Evolutionary conservation across 2,329 filamentous ascomycete species (phyloP).

Genomic region (Colletotrichum endophyticum): DNA sequence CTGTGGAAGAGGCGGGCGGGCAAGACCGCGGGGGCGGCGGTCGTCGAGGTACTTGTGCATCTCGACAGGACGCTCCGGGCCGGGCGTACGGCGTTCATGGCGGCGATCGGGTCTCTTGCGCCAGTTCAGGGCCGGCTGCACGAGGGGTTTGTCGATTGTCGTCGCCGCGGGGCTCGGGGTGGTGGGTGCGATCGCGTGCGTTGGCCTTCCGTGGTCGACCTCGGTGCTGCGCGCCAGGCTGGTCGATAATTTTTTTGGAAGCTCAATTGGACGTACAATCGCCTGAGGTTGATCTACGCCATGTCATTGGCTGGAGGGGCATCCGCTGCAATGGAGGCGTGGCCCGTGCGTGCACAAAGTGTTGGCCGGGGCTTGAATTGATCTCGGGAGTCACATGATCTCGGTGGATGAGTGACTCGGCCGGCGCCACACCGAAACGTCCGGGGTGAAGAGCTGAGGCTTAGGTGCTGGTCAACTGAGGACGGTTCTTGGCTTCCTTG

Average conservation of each 20-base stretch:
- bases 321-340: background rate
- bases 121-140: conserved; percentile 14
- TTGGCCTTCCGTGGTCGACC: conserved; percentile 2
- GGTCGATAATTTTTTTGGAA: conserved; percentile 24
- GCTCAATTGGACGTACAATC: conserved; percentile 9
- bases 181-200: conserved; percentile 8
- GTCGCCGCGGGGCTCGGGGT: background rate
- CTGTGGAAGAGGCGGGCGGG: conserved; percentile 55
- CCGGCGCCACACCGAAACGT: background rate
- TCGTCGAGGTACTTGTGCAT: conserved; percentile 45
- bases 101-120: conserved; percentile 22
- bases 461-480: background rate
- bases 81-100: conserved; percentile 62
- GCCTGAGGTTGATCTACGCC: background rate
- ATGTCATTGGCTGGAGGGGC: conserved; percentile 1
- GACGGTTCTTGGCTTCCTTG: background rate
- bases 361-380: background rate
- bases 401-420: background rate
- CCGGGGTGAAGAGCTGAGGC: background rate
- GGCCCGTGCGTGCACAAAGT: background rate
- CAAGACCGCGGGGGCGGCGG: conserved; percentile 23
- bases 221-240: conserved; percentile 16
- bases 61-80: conserved; percentile 58
- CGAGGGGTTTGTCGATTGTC: conserved; percentile 4
- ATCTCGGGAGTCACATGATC: background rate